Conservation (phyloP, 2,329 filamentous ascomycete genomes). For the Penicillium sp. region DNA sequence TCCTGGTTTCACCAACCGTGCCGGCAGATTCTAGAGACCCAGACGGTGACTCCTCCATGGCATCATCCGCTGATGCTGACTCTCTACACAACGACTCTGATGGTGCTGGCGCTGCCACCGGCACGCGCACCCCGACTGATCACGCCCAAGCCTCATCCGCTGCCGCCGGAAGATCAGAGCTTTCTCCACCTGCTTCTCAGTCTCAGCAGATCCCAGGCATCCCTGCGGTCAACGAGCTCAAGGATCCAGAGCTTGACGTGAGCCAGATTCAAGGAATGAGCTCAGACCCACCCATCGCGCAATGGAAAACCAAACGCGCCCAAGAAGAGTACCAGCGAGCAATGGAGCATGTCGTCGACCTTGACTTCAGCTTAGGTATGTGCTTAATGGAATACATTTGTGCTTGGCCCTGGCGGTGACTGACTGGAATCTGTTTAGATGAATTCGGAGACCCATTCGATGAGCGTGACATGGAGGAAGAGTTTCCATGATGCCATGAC, state of each 20-base stretch:
- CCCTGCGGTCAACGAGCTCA: slow-evolving; percentile 1
- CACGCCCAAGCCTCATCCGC: slow-evolving; percentile 22
- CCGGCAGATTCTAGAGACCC: slow-evolving; percentile 38
- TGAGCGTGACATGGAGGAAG: slow-evolving; percentile 38
- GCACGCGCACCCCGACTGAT: slow-evolving; percentile 45
- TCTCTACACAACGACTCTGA: slow-evolving; percentile 41
- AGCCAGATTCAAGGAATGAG: slow-evolving; percentile 13
- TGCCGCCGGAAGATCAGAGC: slow-evolving; percentile 42
- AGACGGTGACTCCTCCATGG: slow-evolving; percentile 58
- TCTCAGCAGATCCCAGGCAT: slow-evolving; percentile 20
- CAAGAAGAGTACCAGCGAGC: slow-evolving; percentile 55
- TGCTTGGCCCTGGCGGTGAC: neutral
- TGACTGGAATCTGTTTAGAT: slow-evolving; percentile 28
- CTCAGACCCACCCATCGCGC: slow-evolving; percentile 49
- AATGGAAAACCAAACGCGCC: slow-evolving; percentile 57
- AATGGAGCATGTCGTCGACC: slow-evolving; percentile 51
- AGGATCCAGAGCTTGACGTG: slow-evolving; percentile 7
- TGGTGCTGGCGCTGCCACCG: slow-evolving; percentile 32
- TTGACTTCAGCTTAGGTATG: slow-evolving; percentile 51
- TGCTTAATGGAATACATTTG: slow-evolving; percentile 2
- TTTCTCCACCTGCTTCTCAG: slow-evolving; percentile 57
- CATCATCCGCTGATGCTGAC: slow-evolving; percentile 46
- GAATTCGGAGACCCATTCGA: slow-evolving; percentile 49
- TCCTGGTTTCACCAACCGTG: slow-evolving; percentile 1
- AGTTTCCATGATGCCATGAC: slow-evolving; percentile 13